Base-by-base conservation (phyloP, 2,329 filamentous ascomycete species). In the Tolypocladium inflatum region DNA sequence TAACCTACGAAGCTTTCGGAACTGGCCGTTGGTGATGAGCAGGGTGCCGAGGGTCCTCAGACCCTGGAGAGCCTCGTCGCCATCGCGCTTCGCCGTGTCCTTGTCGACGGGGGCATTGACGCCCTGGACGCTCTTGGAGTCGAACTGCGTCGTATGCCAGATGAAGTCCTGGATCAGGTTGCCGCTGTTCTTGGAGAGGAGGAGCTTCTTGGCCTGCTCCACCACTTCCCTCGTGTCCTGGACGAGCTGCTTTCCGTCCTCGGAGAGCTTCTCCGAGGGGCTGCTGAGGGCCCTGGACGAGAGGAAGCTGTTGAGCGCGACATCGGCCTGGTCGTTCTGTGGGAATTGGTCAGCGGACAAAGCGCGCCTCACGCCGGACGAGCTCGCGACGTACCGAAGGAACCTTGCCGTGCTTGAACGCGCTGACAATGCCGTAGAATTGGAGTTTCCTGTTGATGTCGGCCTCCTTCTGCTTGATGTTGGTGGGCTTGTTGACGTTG, bases 151-250 rank as follows among this genome's bases (percentile, higher is more conserved):
- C 0, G 91, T 92, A 70, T 96, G 89, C 88, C 90, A 99, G 74
- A 97, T 90, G 74, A 99, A 97, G 68, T 99, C 92, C 70, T 99
- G 94, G 23, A 99, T 78, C 59, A 97, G 76, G 68, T 99, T 91
- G 69, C 92, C 94, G 60, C 96, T 84, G 70, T 99, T 99, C 82
- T 97, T 99, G 76, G 88, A 89, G 33, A 99, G 79, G 10, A 97
- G 77, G 15, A 99, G 81, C 58, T 86, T 76, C 78, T 97, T 95
- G 59, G 93, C 88, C 71, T 94, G 84, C 67, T 88, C 84, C 52
- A 99, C 86, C 55, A 96, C 90, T 57, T 89, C 80, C 60, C 84
- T 85, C 58, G 94, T 76, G 65, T 97, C 93, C 48, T 78, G 76
- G 4, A 97, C 84, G 2, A 99, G 82, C n/a, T 76, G 74, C 70